phyloP scores from a whole-genome alignment of 2,329 filamentous ascomycete species.

The Reticulascus tulasneorum region DNA sequence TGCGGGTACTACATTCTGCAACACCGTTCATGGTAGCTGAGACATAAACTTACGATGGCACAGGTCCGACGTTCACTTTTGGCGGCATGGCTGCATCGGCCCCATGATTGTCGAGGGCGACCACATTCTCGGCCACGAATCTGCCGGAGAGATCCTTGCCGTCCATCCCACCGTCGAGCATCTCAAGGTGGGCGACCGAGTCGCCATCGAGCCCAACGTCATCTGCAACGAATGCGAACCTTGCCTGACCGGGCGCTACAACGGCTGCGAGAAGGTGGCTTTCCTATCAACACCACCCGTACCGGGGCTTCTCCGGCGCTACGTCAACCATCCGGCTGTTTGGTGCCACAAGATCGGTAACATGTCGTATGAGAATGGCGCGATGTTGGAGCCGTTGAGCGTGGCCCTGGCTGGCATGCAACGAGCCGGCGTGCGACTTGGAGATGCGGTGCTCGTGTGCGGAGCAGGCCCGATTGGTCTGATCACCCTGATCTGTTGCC shows the following conservation, averaged over 20 bases:
- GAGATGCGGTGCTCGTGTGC: slow-evolving; percentile 84
- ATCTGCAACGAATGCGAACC: slow-evolving; percentile 89
- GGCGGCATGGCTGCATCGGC: slow-evolving; percentile 91
- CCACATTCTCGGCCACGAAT: slow-evolving; percentile 94
- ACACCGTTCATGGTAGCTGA: background rate
- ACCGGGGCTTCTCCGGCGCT: slow-evolving; percentile 79
- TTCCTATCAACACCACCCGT: slow-evolving; percentile 92
- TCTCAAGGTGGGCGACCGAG: slow-evolving; percentile 56
- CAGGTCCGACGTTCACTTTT: slow-evolving; percentile 94
- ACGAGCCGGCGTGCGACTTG: slow-evolving; percentile 73
- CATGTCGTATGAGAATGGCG: slow-evolving; percentile 89
- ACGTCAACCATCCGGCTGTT: slow-evolving; percentile 88
- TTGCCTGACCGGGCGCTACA: slow-evolving; percentile 89
- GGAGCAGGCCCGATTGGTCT: slow-evolving; percentile 93
- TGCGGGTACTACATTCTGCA: slow-evolving; percentile 64
- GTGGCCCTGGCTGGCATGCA: slow-evolving; percentile 88
- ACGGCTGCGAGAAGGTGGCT: slow-evolving; percentile 80
- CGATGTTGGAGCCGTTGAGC: slow-evolving; percentile 83
- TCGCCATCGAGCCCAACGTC: slow-evolving; percentile 91
- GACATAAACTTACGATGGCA: slow-evolving; percentile 11
- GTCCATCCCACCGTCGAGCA: slow-evolving; percentile 1
- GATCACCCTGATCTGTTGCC: slow-evolving; percentile 78
- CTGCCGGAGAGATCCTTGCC: slow-evolving; percentile 7
- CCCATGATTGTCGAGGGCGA: slow-evolving; percentile 89
- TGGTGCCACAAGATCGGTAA: slow-evolving; percentile 96